Percentiles rank a stretch among this genome's conserved stretches.
These are phyloP conservation scores for Acorus gramineus DNA, from an alignment of 106 monocot genomes.

Conservation along the genomic window DNA sequence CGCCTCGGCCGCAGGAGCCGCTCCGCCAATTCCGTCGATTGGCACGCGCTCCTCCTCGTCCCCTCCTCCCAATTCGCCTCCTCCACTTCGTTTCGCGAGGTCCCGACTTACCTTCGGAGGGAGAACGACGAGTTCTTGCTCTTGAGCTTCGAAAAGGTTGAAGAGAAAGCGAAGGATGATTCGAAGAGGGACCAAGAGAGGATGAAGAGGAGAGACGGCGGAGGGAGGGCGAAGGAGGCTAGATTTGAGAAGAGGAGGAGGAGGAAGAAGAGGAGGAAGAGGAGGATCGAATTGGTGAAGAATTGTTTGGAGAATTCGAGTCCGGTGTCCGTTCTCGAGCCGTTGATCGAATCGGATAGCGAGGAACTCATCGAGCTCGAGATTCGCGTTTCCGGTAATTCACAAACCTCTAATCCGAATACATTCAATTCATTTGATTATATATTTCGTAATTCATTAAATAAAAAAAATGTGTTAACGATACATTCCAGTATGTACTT, in stretches of 20 bases:
- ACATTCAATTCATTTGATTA: too few relatives aligned
- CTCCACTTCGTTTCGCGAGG: conserved; percentile 33
- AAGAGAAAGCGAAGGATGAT: neutral
- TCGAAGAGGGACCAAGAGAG: neutral
- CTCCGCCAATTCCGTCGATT: too few relatives aligned
- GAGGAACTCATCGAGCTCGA: conserved; percentile 6
- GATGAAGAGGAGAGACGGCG: conserved; percentile 1
- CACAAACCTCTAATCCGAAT: too few relatives aligned
- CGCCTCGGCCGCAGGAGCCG: too few relatives aligned
- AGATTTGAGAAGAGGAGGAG: neutral
- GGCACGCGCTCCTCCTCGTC: neutral
- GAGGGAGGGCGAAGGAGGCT: too few relatives aligned
- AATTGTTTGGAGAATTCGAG: conserved; percentile 37
- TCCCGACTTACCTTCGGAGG: conserved; percentile 30
- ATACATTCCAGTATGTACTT: too few relatives aligned
- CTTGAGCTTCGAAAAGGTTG: conserved; percentile 30
- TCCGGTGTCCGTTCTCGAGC: conserved; percentile 44
- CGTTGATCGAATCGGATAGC: neutral
- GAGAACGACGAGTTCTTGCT: conserved; percentile 62
- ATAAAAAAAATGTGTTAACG: too few relatives aligned
- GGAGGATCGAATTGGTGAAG: neutral
- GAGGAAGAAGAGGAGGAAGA: neutral
- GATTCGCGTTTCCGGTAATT: conserved; percentile 15
- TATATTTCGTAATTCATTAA: too few relatives aligned
- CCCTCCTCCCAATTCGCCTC: neutral